Conservation (phyloP, 495 filamentous ascomycete species). For the Talaromyces adpressus region DNA sequence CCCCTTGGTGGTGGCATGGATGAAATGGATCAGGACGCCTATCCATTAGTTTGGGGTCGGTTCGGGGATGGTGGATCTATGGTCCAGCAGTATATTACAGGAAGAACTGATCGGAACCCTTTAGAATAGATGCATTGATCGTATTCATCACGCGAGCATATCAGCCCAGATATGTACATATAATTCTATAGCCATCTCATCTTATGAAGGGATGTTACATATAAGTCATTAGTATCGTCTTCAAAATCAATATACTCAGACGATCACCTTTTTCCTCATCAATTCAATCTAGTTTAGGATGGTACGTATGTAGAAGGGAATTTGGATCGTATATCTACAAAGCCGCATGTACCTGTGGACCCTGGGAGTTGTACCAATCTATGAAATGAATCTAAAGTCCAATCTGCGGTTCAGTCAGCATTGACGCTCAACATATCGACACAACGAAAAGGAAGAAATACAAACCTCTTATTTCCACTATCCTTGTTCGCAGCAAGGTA, state of each 20-base stretch:
- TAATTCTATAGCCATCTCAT: no score
- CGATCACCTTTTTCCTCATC: no score
- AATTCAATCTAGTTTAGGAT: no score
- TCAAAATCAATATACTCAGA: no score
- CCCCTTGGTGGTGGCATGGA: not conserved
- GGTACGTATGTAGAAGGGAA: no score
- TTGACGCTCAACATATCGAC: constrained; percentile 2
- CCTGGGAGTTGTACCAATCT: constrained; percentile 7
- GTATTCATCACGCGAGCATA: not conserved
- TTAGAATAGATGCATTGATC: not conserved
- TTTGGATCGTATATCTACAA: no score
- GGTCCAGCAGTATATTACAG: not conserved
- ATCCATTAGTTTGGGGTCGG: not conserved
- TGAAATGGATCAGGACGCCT: not conserved
- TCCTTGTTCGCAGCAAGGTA: constrained; percentile 62
- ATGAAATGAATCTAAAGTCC: constrained; percentile 49
- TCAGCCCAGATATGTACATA: not conserved
- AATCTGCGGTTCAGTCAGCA: constrained; percentile 22
- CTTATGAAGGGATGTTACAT: no score
- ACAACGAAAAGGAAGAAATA: not conserved
- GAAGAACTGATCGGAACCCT: not conserved
- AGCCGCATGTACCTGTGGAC: no score
- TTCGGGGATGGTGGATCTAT: not conserved
- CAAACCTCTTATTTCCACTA: constrained; percentile 61
- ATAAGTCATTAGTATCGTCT: no score